A percentile compares a stretch with the other conserved stretches of the same genome.
Conservation (phyloP, 768 basidiomycete species). For the Hygrocybe coccinea region DNA sequence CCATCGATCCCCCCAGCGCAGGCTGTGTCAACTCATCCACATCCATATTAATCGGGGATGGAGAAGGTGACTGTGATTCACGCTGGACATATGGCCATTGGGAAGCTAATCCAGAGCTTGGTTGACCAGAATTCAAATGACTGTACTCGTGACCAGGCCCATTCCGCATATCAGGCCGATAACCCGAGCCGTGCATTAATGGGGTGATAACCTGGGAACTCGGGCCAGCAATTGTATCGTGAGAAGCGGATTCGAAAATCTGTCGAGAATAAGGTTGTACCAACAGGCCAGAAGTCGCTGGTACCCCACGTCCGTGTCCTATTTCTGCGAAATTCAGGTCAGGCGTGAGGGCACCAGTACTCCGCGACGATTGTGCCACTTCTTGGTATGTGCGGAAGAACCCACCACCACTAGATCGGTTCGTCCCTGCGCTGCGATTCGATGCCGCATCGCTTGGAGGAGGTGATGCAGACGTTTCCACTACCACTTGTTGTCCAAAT, state of each 20-base stretch:
- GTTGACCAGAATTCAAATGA: no score
- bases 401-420: conserved; percentile 50
- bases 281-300: conserved; percentile 11
- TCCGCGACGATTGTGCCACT: conserved; percentile 29
- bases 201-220: no score
- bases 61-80: neutral
- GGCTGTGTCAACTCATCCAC: conserved; percentile 37
- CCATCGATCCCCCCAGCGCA: conserved; percentile 15
- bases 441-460: conserved; percentile 58
- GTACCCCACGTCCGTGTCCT: conserved; percentile 59
- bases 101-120: no score
- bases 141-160: no score
- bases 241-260: conserved; percentile 13
- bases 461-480: conserved; percentile 58
- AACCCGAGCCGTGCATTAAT: no score
- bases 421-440: conserved; percentile 48
- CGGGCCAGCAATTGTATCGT: no score
- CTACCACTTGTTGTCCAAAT: conserved; percentile 49
- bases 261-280: conserved; percentile 21
- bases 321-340: conserved; percentile 74
- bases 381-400: conserved; percentile 60
- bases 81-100: conserved; percentile 37
- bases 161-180: no score
- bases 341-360: conserved; percentile 59
- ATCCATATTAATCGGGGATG: conserved; percentile 30